Percentiles rank a stretch among this genome's conserved stretches.
phyloP scores from a whole-genome alignment of 495 filamentous ascomycete species.

The Parathielavia appendiculata region DNA sequence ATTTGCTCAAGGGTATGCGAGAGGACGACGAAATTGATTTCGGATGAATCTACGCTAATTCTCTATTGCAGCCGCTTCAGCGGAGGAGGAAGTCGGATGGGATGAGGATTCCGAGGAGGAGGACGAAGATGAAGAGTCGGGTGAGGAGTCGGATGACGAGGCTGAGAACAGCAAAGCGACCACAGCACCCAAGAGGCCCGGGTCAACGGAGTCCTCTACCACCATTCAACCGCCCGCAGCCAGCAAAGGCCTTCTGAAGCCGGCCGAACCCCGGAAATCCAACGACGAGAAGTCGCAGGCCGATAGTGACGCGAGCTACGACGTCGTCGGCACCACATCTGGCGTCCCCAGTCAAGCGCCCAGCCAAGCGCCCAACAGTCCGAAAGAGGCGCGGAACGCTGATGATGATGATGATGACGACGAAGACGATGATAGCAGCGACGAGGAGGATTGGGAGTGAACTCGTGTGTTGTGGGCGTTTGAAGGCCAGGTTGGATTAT shows the following conservation, averaged over 20 bases:
- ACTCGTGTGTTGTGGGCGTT: neutral
- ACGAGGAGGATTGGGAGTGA: conserved; percentile 80
- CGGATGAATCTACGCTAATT: conserved; percentile 25
- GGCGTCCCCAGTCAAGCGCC: conserved; percentile 71
- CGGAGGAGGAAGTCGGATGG: conserved; percentile 78
- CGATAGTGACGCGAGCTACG: conserved; percentile 89
- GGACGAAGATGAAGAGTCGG: conserved; percentile 41
- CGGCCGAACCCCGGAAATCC: conserved; percentile 66
- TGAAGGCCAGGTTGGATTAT: neutral
- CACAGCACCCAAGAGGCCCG: conserved; percentile 30
- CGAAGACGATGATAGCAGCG: conserved; percentile 13
- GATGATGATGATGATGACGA: conserved; percentile 32
- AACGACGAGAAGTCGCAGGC: conserved; percentile 79
- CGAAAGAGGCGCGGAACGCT: conserved; percentile 53
- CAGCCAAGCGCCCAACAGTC: conserved; percentile 64
- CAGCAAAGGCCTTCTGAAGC: conserved; percentile 43
- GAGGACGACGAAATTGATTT: neutral
- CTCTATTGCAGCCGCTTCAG: conserved; percentile 46
- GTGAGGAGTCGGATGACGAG: conserved; percentile 50
- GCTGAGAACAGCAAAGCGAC: conserved; percentile 24
- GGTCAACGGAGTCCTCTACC: conserved; percentile 47
- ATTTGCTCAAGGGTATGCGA: conserved; percentile 79
- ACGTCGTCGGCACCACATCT: conserved; percentile 70
- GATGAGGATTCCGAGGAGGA: conserved; percentile 55
- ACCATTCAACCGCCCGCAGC: conserved; percentile 41